Evolutionary conservation across 768 basidiomycete genomes (phyloP), one percentile per base, ranked within the genome.

Genomic region (Panus rudis): DNA sequence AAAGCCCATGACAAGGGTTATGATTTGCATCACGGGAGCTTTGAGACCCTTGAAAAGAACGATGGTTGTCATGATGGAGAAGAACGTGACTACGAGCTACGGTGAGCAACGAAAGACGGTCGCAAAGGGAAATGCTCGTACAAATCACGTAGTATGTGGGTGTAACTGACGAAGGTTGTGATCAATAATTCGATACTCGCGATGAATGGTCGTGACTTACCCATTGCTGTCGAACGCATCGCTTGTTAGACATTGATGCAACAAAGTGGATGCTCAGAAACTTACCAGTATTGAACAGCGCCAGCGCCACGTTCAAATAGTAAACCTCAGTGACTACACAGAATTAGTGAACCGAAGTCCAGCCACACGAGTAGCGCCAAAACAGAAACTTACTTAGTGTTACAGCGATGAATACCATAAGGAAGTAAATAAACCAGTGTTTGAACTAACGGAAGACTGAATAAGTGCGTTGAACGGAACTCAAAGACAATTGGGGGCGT

Each of bases 271-370:
- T 21, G 19, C 28, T 25, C 27, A 14, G 11, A 27, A 52, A 52
- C 79, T 49, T 49, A 83, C 84, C 85, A 42, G 87, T 88, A 65
- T 96, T 94, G 72, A 92, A 98, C 26, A 97, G 68, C 45, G 92
- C 96, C 47, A 99, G 79, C 14, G 96, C 96, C 47, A 92, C 82
- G 64, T 96, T 97, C 47, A 97, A 74, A 66, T 91, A 98, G 64
- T 88, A 93, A 55, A 97, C 88, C 62, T 97, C 94, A 45, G 82
- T 81, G 44, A 92, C 84, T 87, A 43, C 14, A 38, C 17, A 22
- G 16, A 14, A 7, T 8, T n/a, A n/a, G n/a, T 35, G 33, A 35
- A 21, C 37, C 16, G 39, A 45, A 25, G 54, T 35, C 58, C 39
- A 60, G 22, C 20, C 14, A 22, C 19, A 22, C 45, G 22, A 27